Evolutionary conservation across 306 rosid species (phyloP), one percentile per base, ranked within the genome.

Genomic region (Prunus mongolica): DNA sequence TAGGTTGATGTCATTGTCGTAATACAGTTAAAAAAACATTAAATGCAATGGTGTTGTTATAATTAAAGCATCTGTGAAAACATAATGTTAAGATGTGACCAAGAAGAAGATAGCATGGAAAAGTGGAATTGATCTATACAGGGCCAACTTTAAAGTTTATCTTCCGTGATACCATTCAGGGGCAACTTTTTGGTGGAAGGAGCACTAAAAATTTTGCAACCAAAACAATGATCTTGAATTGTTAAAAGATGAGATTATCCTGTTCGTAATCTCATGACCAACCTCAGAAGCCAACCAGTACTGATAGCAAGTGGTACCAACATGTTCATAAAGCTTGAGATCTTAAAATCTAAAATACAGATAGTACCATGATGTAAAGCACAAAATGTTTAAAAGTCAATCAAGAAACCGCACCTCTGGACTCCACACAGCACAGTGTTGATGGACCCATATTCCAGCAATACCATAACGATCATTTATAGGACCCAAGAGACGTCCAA

Each of bases 371-470:
- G 49, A 76, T 68, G 80, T 66, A 82, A 83, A 77, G 76, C 72
- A 70, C 44, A 69, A 70, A 73, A 50, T 3, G 52, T 67, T 55
- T 57, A 7, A 78, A 45, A 44, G 24, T 47, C 7, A 76, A 61
- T 81, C 79, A 58, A 77, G 80, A 82, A 61, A 74, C 30, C 84
- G 55, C 84, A 95, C 98, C 98, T 95, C 98, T 74, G 98, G 98
- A 84, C 98, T 95, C 98, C 98, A 95, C 45, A 95, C 98, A 76
- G 98, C 98, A 84, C 98, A 95, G 73, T 90, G 88, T 77, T 92
- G 98, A 84, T 95, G 98, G 80, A 95, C 97, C 98, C 98, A 95
- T 85, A 87, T 95, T 69, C 98, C 90, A 72, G 98, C 97, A 84
- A 95, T 95, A 66, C 98, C 97, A 71, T 83, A 68, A 46, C 93